These are phyloP conservation scores for Alternaria brassicicola DNA, from an alignment of 2,329 filamentous ascomycete species.

Conservation along the genomic window DNA sequence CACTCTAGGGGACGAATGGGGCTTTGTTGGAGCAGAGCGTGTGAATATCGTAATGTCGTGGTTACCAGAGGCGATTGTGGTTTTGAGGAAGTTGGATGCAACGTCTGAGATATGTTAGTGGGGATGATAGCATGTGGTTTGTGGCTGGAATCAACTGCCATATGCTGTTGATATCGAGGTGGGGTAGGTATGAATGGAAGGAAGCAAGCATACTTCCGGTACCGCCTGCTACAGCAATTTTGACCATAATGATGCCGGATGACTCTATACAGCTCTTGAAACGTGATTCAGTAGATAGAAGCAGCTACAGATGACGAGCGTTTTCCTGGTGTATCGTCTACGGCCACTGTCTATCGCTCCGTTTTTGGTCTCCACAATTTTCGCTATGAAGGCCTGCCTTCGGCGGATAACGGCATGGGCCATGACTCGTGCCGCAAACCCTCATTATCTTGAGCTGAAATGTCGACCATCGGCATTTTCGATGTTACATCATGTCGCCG, in stretches of 20 bases:
- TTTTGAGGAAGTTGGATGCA: conserved; percentile 60
- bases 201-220: conserved; percentile 39
- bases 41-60: conserved; percentile 62
- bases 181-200: neutral
- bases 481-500: neutral
- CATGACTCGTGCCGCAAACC: conserved; percentile 4
- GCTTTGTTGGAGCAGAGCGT: conserved; percentile 42
- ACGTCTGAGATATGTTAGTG: conserved; percentile 52
- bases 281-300: neutral
- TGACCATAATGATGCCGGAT: conserved; percentile 34
- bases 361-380: neutral
- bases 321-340: neutral
- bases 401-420: neutral
- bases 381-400: neutral
- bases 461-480: neutral
- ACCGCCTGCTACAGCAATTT: conserved; percentile 46
- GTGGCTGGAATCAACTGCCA: neutral
- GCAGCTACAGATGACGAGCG: neutral
- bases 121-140: neutral
- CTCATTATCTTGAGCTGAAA: neutral
- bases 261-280: neutral
- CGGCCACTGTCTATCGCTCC: neutral
- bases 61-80: conserved; percentile 55
- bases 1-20: conserved; percentile 34
- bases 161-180: neutral